Percentiles rank a stretch among this genome's conserved stretches.
phyloP scores from a whole-genome alignment of 2,329 filamentous ascomycete genomes.

The Sordariomycetes sp. region DNA sequence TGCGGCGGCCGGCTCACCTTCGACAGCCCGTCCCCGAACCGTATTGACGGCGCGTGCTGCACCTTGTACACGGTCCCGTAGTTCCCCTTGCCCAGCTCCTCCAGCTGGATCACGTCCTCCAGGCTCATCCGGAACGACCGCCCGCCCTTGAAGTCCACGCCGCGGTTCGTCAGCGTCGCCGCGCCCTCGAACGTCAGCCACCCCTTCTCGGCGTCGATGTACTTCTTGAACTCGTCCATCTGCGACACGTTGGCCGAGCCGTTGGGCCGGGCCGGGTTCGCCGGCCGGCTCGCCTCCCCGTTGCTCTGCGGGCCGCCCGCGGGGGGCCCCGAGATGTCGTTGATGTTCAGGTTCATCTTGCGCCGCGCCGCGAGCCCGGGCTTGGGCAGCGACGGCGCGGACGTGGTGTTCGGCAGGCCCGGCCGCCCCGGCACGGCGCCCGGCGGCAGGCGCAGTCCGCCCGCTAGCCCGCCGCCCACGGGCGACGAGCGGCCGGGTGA shows the following conservation, averaged over 20 bases:
- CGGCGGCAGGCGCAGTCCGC: slow-evolving; percentile 28
- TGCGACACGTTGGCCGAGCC: slow-evolving; percentile 32
- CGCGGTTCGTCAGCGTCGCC: slow-evolving; percentile 76
- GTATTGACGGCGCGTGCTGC: slow-evolving; percentile 58
- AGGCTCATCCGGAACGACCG: slow-evolving; percentile 88
- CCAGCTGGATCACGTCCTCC: slow-evolving; percentile 86
- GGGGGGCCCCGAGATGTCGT: slow-evolving; percentile 4
- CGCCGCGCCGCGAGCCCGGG: slow-evolving; percentile 56
- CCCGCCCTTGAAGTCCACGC: slow-evolving; percentile 86
- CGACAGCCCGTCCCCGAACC: slow-evolving; percentile 48
- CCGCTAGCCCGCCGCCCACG: slow-evolving; percentile 27
- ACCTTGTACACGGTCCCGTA: slow-evolving; percentile 98
- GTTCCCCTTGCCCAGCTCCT: slow-evolving; percentile 94
- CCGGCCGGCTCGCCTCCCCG: slow-evolving; percentile 5
- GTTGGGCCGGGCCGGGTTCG: slow-evolving; percentile 15
- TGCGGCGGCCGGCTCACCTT: slow-evolving; percentile 30
- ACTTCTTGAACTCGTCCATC: slow-evolving; percentile 57
- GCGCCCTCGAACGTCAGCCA: slow-evolving; percentile 90
- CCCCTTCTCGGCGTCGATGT: slow-evolving; percentile 84
- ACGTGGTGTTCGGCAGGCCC: slow-evolving; percentile 13
- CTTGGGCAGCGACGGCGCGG: slow-evolving; percentile 29
- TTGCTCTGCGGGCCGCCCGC: slow-evolving; percentile 11
- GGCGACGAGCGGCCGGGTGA: slow-evolving; percentile 18
- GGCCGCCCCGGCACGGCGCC: slow-evolving; percentile 6
- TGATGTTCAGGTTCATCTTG: slow-evolving; percentile 35